Base-by-base conservation (phyloP, 2,329 filamentous ascomycete genomes). In the Cercospora canescens region DNA sequence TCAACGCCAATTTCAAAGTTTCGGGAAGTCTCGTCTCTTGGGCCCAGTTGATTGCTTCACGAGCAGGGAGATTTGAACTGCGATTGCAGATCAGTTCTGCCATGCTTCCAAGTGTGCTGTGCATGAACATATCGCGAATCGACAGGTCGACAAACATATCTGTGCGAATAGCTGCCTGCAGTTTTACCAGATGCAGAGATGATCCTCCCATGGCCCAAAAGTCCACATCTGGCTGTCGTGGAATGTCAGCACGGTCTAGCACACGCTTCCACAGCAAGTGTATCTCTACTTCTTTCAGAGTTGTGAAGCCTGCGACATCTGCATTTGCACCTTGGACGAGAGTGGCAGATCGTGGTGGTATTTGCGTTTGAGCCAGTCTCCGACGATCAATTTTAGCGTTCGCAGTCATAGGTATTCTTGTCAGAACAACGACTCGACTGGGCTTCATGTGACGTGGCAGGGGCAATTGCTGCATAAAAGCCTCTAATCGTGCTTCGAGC, bases 161-260 rank as follows among this genome's bases (percentile, higher is more conserved):
- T 1, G 75, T 59, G 1, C 69, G 68, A 32, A 86, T 78, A 0
- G 63, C 62, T 0, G 68, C 60, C 60, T 80, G 78, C 0, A 86
- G 76, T 3, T 74, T 67, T 11, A 83, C 70, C 1, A 82, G 67
- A 0, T 81, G 72, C 3, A 83, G 62, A 0, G 81, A 84, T 62
- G 76, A 82, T 5, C 81, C 82, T 2, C 81, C 81, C 1, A 78
- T 67, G 0, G 65, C 64, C 71, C 83, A 83, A 71, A 84, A 83
- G 69, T 81, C 76, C 4, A 80, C 72, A 3, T 68, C 37, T 0
- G 64, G 41, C 7, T 75, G 69, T 2, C 62, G 37, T 24, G 68
- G 66, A 37, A 70, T 55, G 24, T 67, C 61, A 14, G 37, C 21
- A 26, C 66, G 68, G 18, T 58, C 48, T 6, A 70, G 64, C 4